These are phyloP conservation scores for Arthrinium puccinioides DNA, from an alignment of 2,329 filamentous ascomycete genomes.

Conservation along the genomic window DNA sequence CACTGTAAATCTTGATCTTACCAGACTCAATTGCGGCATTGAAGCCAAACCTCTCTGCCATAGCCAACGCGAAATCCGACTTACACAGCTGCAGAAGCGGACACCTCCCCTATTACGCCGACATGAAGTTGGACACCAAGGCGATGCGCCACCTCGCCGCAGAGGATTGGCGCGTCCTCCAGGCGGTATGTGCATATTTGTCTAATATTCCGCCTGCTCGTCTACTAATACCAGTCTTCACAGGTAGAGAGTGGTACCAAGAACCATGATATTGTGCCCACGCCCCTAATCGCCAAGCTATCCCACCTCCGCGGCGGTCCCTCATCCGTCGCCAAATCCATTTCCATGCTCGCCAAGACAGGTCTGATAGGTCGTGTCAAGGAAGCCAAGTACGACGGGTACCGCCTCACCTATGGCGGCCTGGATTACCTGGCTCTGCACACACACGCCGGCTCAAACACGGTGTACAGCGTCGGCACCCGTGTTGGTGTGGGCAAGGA, in stretches of 20 bases:
- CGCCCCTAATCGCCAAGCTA: conserved; percentile 76
- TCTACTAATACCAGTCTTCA: conserved; percentile 21
- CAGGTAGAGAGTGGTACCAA: conserved; percentile 90
- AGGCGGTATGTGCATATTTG: conserved; percentile 58
- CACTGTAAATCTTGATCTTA: too few relatives aligned
- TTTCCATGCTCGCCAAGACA: conserved; percentile 85
- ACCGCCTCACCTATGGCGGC: conserved; percentile 91
- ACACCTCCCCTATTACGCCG: too few relatives aligned
- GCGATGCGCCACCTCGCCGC: conserved; percentile 84
- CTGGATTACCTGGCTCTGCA: conserved; percentile 97
- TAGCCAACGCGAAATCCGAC: too few relatives aligned
- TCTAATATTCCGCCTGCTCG: not conserved
- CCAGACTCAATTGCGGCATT: too few relatives aligned
- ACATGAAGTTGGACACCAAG: conserved; percentile 93
- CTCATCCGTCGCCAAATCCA: conserved; percentile 75
- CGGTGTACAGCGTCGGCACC: conserved; percentile 86
- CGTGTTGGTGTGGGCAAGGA: conserved; percentile 96
- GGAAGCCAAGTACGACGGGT: conserved; percentile 96
- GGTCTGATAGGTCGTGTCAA: conserved; percentile 88
- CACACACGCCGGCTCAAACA: conserved; percentile 71
- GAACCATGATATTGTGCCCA: conserved; percentile 96
- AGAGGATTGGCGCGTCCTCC: conserved; percentile 93
- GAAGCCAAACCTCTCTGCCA: too few relatives aligned
- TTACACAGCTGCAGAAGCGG: too few relatives aligned
- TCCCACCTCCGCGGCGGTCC: conserved; percentile 72